These are phyloP conservation scores for Periconia macrospinosa DNA, from an alignment of 2,329 filamentous ascomycete genomes.

Conservation along the genomic window DNA sequence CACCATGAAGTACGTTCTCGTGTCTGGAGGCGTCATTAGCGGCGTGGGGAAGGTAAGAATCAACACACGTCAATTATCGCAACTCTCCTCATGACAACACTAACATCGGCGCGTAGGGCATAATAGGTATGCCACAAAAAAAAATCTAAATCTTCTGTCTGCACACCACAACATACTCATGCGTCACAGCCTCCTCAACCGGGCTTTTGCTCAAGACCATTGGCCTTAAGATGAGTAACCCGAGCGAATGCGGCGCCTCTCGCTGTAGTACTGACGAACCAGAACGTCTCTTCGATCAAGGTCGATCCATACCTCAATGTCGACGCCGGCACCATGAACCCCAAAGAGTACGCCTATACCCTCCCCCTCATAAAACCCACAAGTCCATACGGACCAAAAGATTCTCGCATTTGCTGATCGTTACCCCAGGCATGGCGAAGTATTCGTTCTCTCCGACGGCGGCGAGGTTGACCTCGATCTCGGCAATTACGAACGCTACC, in stretches of 20 bases:
- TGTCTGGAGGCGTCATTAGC: conserved; percentile 66
- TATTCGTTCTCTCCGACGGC: conserved; percentile 83
- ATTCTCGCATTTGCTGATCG: conserved; percentile 13
- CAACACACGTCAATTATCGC: conserved; percentile 2
- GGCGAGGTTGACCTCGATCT: conserved; percentile 76
- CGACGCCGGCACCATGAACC: conserved; percentile 73
- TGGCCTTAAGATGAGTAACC: conserved; percentile 70
- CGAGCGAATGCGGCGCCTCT: conserved; percentile 12
- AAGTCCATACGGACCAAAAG: not conserved
- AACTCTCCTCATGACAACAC: conserved; percentile 19
- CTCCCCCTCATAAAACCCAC: too few species aligned
- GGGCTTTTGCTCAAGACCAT: conserved; percentile 78
- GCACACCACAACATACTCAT: conserved; percentile 23
- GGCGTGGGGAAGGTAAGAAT: conserved; percentile 52
- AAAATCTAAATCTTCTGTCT: conserved; percentile 2
- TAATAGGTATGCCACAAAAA: conserved; percentile 59
- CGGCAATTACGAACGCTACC: conserved; percentile 78
- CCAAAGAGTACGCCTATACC: conserved; percentile 57
- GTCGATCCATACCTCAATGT: conserved; percentile 76
- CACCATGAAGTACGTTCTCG: conserved; percentile 80
- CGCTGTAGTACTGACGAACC: conserved; percentile 33
- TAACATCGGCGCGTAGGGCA: conserved; percentile 52
- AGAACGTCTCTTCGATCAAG: conserved; percentile 67
- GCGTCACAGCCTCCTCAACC: conserved; percentile 64
- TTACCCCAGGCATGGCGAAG: conserved; percentile 74